These are phyloP conservation scores for Podospora sp. DNA, from an alignment of 495 filamentous ascomycete genomes.

Conservation along the genomic window DNA sequence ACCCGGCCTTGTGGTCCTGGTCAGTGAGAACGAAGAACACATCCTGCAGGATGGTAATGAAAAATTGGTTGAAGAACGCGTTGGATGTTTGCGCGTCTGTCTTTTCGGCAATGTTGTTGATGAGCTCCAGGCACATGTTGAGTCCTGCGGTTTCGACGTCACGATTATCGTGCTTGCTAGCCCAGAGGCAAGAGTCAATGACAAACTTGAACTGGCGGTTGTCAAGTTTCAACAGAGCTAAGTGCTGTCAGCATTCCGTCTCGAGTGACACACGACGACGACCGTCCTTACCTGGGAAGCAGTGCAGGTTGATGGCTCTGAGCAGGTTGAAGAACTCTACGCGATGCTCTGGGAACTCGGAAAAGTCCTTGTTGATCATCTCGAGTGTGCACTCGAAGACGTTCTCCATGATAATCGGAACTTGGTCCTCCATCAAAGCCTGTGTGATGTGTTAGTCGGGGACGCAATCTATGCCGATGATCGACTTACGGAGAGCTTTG, in stretches of 20 bases:
- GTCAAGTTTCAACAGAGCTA: constrained; percentile 86
- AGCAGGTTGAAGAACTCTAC: constrained; percentile 98
- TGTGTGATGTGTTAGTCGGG: constrained; percentile 29
- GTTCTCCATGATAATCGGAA: constrained; percentile 95
- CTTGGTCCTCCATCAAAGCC: constrained; percentile 96
- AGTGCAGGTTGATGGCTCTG: constrained; percentile 92
- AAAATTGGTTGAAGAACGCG: constrained; percentile 97
- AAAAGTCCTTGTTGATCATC: constrained; percentile 99
- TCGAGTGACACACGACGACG: background rate
- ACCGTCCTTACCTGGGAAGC: constrained; percentile 65
- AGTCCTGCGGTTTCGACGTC: constrained; percentile 97
- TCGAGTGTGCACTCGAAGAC: constrained; percentile 98
- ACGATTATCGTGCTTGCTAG: constrained; percentile 98
- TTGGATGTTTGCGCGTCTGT: constrained; percentile 83
- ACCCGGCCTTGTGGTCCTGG: constrained; percentile 97
- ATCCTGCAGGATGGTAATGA: constrained; percentile 91
- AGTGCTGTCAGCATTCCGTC: constrained; percentile 1
- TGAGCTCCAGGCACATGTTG: constrained; percentile 97
- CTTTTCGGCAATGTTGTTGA: constrained; percentile 92
- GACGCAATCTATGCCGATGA: background rate
- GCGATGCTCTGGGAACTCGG: constrained; percentile 96
- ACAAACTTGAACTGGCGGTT: constrained; percentile 97
- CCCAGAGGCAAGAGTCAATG: constrained; percentile 99
- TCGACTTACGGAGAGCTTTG: constrained; percentile 85
- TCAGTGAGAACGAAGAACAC: constrained; percentile 98